Conservation (phyloP, 2,329 filamentous ascomycete genomes). For the Penicillium psychrosexuale region DNA sequence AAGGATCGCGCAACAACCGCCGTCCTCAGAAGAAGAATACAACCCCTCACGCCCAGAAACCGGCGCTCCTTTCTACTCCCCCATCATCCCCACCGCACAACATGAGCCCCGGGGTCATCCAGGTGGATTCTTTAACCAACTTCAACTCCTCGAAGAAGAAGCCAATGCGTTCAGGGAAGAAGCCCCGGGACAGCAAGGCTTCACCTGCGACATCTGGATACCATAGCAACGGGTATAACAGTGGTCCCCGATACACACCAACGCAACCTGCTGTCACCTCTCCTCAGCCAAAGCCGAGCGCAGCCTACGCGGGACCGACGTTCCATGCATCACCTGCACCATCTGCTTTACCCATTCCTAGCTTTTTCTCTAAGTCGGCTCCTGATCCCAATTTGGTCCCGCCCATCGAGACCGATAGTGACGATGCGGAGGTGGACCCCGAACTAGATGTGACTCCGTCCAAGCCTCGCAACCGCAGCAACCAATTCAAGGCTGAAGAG, state of each 20-base stretch:
- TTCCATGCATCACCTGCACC: conserved; percentile 94
- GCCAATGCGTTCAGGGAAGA: conserved; percentile 36
- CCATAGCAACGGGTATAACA: conserved; percentile 20
- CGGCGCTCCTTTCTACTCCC: conserved; percentile 31
- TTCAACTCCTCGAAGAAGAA: conserved; percentile 37
- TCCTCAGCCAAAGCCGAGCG: conserved; percentile 38
- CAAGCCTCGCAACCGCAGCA: conserved; percentile 43
- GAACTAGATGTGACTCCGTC: conserved; percentile 43
- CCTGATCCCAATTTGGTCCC: conserved; percentile 55
- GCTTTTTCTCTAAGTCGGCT: conserved; percentile 75
- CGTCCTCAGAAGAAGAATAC: conserved; percentile 37
- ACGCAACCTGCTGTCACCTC: conserved; percentile 44
- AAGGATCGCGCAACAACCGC: conserved; percentile 38
- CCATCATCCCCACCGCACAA: conserved; percentile 38
- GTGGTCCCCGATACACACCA: conserved; percentile 26
- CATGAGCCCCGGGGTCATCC: conserved; percentile 27
- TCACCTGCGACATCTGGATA: conserved; percentile 26
- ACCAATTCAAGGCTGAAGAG: conserved; percentile 40
- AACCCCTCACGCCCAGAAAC: conserved; percentile 32
- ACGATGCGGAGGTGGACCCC: conserved; percentile 35
- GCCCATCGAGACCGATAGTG: conserved; percentile 39
- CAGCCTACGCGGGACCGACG: conserved; percentile 78
- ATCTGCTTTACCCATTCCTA: conserved; percentile 84
- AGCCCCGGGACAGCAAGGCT: conserved; percentile 29
- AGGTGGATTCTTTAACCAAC: conserved; percentile 32